Evolutionary conservation across 1,284 basidiomycete species (phyloP), one percentile per base, ranked within the genome.

Genomic region (Trichosporon sp.): DNA sequence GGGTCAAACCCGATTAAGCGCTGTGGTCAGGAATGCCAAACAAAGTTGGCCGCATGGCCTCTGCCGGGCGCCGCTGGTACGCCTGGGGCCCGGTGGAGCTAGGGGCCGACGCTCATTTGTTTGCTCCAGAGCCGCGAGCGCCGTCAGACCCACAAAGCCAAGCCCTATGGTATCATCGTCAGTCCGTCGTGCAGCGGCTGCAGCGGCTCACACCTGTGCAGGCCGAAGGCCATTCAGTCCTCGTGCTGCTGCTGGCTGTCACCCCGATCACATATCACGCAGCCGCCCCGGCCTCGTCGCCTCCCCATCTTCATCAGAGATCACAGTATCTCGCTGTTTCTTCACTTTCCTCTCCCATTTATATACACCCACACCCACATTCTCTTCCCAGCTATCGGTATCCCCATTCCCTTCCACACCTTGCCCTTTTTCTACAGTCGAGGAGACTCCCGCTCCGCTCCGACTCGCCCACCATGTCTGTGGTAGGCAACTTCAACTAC

Each of bases 401-500:
- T 32, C 56, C 51, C 25, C 38, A 23, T 34, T 65, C 47, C 21
- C 60, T 38, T n/a, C n/a, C 13, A 9, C 29, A 18, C 27, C 25
- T 15, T 27, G 31, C 35, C 11, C 11, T 31, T 38, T 31, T 25
- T 34, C 25, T 12, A 7, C 47, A 60, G 31, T 58, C 67, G 15
- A 35, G 56, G 15, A 42, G 12, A 29, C 21, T 3, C 13, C 31
- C 47, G 29, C 56, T 60, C 56, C 56, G 56, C 9, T 60, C 56
- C 56, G 56, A 60, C 56, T 60, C 56, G 60, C 64, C 47, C 68
- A 70, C 62, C 69, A 70, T 73, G 69, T 67, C 69, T 29, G 23
- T 72, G 66, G 68, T 73, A 51, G 70, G 69, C 64, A 68, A 67
- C 51, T 65, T 72, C 34, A 62, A 35, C 32, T 25, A 66, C 3